phyloP scores from a whole-genome alignment of 2,329 filamentous ascomycete species.

The Colletotrichum sidae region DNA sequence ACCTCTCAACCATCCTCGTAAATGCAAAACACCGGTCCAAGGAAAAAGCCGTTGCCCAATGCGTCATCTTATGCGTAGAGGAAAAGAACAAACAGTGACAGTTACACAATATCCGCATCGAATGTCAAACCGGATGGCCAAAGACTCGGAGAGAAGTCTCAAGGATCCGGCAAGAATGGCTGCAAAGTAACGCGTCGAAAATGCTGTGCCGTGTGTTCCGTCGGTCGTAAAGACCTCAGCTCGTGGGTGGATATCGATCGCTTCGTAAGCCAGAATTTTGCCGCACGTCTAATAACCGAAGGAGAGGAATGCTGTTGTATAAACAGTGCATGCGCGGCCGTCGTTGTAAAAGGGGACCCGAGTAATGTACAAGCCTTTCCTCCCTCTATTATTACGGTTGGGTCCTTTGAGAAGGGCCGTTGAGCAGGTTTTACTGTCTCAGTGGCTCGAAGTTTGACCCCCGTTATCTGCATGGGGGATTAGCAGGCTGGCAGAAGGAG shows the following conservation, averaged over 20 bases:
- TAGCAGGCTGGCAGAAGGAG: slow-evolving; percentile 2
- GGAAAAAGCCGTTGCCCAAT: slow-evolving; percentile 35
- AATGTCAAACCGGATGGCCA: slow-evolving; percentile 4
- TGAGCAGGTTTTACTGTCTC: slow-evolving; percentile 5
- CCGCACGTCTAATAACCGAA: slow-evolving; percentile 37
- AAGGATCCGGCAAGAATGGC: slow-evolving; percentile 17
- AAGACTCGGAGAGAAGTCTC: slow-evolving; percentile 5
- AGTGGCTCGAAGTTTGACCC: slow-evolving; percentile 37
- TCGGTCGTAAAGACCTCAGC: slow-evolving; percentile 17
- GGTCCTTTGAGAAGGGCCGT: slow-evolving; percentile 18
- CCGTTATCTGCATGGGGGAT: slow-evolving; percentile 39
- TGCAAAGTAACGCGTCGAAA: slow-evolving; percentile 18
- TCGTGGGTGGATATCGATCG: slow-evolving; percentile 28
- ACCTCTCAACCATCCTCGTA: slow-evolving; percentile 12
- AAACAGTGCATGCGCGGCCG: slow-evolving; percentile 27
- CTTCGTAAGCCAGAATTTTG: slow-evolving; percentile 35
- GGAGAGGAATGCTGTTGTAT: slow-evolving; percentile 35
- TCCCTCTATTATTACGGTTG: slow-evolving; percentile 32
- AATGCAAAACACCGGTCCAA: slow-evolving; percentile 36
- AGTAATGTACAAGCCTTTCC: slow-evolving; percentile 35
- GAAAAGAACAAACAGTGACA: slow-evolving; percentile 17
- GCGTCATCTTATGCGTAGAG: slow-evolving; percentile 33
- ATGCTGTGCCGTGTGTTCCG: slow-evolving; percentile 24
- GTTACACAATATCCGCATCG: slow-evolving; percentile 6
- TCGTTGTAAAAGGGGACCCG: slow-evolving; percentile 33